A percentile compares a stretch with the other conserved stretches of the same genome.
These are phyloP conservation scores for Kwoniella heveanensis DNA, from an alignment of 768 basidiomycete species.

Conservation along the genomic window DNA sequence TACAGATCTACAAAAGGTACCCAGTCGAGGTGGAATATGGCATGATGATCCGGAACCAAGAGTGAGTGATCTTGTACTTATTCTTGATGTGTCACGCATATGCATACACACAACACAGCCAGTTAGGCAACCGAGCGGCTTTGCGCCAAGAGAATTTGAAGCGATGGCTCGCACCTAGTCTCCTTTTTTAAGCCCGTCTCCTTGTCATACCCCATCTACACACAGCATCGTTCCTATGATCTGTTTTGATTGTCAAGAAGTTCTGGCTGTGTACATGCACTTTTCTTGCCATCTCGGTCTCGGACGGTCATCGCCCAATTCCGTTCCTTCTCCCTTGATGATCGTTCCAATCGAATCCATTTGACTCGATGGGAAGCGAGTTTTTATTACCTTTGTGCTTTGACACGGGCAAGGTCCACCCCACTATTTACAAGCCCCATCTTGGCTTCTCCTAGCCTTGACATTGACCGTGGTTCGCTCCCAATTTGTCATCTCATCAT, in stretches of 20 bases:
- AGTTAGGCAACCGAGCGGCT: neutral
- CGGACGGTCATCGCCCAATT: neutral
- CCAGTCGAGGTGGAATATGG: constrained; percentile 39
- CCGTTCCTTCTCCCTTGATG: neutral
- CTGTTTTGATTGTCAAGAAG: neutral
- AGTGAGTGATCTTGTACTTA: constrained; percentile 27
- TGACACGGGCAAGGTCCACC: constrained; percentile 9
- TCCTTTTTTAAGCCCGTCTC: neutral
- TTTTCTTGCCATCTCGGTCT: neutral
- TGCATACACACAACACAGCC: neutral
- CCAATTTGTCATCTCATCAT: neutral
- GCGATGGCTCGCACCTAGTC: neutral
- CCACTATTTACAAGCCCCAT: neutral
- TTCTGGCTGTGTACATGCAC: constrained; percentile 2
- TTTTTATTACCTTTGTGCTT: constrained; percentile 13
- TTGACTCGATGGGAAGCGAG: constrained; percentile 2
- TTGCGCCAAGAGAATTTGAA: neutral
- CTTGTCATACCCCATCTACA: neutral
- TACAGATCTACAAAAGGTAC: constrained; percentile 29
- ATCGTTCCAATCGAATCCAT: neutral
- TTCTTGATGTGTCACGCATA: neutral
- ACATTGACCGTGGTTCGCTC: constrained; percentile 1
- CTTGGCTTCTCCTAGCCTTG: neutral
- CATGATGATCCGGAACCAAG: constrained; percentile 31
- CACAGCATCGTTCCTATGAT: neutral